Evolutionary conservation across 2,329 filamentous ascomycete species (phyloP), one percentile per base, ranked within the genome.

Genomic region (Penicillium frequentans): DNA sequence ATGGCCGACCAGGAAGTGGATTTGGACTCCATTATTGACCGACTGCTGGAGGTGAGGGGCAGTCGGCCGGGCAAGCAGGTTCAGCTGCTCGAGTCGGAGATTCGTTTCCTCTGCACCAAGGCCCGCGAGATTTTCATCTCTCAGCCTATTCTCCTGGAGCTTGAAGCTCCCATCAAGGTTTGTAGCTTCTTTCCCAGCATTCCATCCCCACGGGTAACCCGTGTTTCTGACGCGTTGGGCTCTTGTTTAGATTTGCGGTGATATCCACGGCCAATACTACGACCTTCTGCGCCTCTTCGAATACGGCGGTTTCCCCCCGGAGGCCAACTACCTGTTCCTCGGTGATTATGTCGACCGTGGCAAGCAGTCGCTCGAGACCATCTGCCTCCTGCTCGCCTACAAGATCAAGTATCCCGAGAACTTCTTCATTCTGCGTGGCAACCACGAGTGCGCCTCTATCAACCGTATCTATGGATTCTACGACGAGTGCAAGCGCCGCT

Each of bases 331-430:
- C 80, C 91, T 99, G 69, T 99, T 99, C 85, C 90, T 99, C 50
- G 95, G 95, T 68, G 95, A 99, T 76, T 99, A 99, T 73, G 95
- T 99, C 70, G 95, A 99, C 77, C 89, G 95, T 82, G 95, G 95
- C 81, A 98, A 99, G 84, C 95, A 99, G 80, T 97, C 93, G 37
- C 88, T 99, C 54, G 95, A 99, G 83, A 98, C 95, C 66, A 98
- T 99, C 79, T 96, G 92, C 81, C 84, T 99, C 63, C 85, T 99
- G 56, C 86, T 99, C 51, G 92, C 92, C 62, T 99, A 98, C 86
- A 99, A 99, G 86, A 96, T 99, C 86, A 98, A 98, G 82, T 98
- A 96, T 76, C 95, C 95, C 49, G 95, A 99, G 81, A 99, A 99
- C 83, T 98, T 99, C 82, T 99, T 99, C 83, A 90, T 99, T 66